Percentiles rank a stretch among this genome's conserved stretches.
phyloP scores from a whole-genome alignment of 2,329 filamentous ascomycete species.

The Myrmaecium sp. region DNA sequence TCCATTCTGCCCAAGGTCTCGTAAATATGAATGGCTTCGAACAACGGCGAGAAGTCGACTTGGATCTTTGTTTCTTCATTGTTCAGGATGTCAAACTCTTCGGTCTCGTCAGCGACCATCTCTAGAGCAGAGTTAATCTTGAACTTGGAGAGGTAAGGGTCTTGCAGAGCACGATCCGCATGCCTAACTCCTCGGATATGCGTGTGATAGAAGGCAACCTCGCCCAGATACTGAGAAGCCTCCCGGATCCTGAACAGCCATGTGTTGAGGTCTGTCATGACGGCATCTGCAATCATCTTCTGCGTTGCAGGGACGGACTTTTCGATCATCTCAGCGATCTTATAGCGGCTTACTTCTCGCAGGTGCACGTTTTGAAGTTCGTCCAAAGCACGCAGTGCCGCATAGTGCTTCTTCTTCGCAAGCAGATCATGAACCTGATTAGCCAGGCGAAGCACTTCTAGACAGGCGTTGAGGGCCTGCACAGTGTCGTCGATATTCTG shows the following conservation, averaged over 20 bases:
- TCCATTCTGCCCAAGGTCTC: conserved; percentile 86
- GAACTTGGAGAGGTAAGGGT: conserved; percentile 62
- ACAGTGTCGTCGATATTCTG: conserved; percentile 93
- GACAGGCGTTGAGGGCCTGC: conserved; percentile 72
- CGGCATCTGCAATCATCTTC: conserved; percentile 83
- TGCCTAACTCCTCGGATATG: conserved; percentile 71
- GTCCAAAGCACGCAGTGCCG: conserved; percentile 79
- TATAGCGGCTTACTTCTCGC: conserved; percentile 85
- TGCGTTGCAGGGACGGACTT: conserved; percentile 88
- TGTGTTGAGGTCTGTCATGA: conserved; percentile 92
- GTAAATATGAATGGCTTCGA: conserved; percentile 92
- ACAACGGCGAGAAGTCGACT: conserved; percentile 85
- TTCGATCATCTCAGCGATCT: conserved; percentile 88
- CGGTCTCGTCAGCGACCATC: conserved; percentile 81
- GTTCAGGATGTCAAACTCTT: conserved; percentile 88
- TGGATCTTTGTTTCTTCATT: conserved; percentile 70
- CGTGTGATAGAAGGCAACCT: conserved; percentile 93
- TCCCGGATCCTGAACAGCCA: conserved; percentile 93
- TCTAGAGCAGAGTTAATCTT: conserved; percentile 93
- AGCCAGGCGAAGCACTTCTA: conserved; percentile 80
- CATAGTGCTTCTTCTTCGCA: conserved; percentile 87
- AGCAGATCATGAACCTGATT: conserved; percentile 90
- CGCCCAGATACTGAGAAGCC: conserved; percentile 86
- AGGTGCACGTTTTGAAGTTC: conserved; percentile 94
- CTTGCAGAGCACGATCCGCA: conserved; percentile 62